These are phyloP conservation scores for Lolium perenne DNA, from an alignment of 176 grass and related monocot genomes.

Conservation along the genomic window DNA sequence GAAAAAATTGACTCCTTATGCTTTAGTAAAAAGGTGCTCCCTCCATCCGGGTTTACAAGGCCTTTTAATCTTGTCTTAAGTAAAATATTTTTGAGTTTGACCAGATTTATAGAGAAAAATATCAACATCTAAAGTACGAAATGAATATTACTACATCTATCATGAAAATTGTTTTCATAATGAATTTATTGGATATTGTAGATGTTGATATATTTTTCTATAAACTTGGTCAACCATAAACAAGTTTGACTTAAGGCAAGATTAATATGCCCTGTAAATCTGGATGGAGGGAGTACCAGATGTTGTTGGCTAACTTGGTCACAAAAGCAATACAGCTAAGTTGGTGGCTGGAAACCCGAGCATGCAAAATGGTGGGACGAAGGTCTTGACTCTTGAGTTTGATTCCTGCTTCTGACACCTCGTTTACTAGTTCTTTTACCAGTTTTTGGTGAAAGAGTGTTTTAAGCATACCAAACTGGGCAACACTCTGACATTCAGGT, in stretches of 20 bases:
- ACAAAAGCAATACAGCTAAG: slow-evolving; percentile 3
- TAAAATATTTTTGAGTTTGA: neutral
- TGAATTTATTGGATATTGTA: neutral
- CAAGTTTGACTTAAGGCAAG: neutral
- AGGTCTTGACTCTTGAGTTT: neutral
- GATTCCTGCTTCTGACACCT: neutral
- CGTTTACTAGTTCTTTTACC: neutral
- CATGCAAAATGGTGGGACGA: neutral
- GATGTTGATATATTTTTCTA: neutral
- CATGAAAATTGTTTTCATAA: neutral
- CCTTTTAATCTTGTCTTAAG: neutral
- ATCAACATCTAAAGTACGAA: slow-evolving; percentile 10
- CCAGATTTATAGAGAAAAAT: neutral
- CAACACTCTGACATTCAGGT: neutral
- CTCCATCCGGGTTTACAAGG: neutral
- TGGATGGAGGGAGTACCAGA: neutral
- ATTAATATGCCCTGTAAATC: neutral
- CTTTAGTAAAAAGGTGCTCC: neutral
- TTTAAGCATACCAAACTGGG: neutral
- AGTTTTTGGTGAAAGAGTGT: neutral
- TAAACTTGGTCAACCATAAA: neutral
- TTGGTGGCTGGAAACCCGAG: neutral
- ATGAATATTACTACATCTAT: neutral
- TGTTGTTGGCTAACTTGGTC: slow-evolving; percentile 21
- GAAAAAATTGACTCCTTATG: neutral